Percentiles rank a stretch among this genome's conserved stretches.
Conservation (phyloP, 306 rosid species). For the Dalbergia oliveri region DNA sequence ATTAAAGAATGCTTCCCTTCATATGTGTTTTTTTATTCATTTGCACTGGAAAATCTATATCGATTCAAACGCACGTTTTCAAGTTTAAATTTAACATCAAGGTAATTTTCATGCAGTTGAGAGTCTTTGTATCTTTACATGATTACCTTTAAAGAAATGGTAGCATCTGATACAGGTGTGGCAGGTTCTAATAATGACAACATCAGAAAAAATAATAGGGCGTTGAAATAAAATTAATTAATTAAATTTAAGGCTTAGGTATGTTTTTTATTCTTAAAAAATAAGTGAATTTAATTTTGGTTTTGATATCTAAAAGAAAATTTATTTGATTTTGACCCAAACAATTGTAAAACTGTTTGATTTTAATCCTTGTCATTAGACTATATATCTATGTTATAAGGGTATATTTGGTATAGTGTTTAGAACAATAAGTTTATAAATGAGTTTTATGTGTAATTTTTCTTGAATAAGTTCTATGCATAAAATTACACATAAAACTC, state of each 20-base stretch:
- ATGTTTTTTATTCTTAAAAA: too few relatives aligned
- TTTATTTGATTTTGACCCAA: too few relatives aligned
- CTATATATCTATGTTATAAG: too few relatives aligned
- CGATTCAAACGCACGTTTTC: neutral
- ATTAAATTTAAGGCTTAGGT: neutral
- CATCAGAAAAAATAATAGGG: neutral
- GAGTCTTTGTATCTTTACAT: neutral
- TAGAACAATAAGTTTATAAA: too few relatives aligned
- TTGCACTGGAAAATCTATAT: neutral
- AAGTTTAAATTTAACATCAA: slow-evolving; percentile 10
- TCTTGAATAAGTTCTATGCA: too few relatives aligned
- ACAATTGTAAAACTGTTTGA: too few relatives aligned
- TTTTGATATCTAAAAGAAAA: too few relatives aligned
- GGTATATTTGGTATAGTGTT: too few relatives aligned
- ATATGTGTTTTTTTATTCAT: neutral
- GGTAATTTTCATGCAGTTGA: neutral
- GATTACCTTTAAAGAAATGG: neutral
- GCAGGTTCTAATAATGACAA: neutral
- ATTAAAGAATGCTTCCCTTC: slow-evolving; percentile 8
- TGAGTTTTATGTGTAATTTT: too few relatives aligned
- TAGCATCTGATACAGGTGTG: neutral
- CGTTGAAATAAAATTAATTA: neutral
- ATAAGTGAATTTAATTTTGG: too few relatives aligned
- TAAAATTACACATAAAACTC: too few relatives aligned
- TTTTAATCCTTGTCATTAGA: too few relatives aligned